Conservation (phyloP, 2,329 filamentous ascomycete genomes). For the Colletotrichum graminicola region DNA sequence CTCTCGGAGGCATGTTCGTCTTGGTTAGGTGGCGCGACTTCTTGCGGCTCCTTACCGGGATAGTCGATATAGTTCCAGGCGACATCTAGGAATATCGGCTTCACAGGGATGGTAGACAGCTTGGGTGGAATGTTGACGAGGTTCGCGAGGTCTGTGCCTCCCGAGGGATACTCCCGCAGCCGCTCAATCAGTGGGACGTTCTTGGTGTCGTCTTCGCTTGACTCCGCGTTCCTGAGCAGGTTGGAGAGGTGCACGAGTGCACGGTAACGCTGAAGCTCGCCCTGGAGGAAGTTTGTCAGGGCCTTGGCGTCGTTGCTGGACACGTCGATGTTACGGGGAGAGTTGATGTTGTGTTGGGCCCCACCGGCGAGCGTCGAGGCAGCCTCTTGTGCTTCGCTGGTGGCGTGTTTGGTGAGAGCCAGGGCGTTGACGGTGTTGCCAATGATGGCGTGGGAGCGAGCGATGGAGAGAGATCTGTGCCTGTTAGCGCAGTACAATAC, state of each 20-base stretch:
- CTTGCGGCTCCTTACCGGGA: conserved; percentile 68
- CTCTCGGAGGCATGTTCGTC: conserved; percentile 42
- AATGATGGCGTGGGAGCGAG: conserved; percentile 83
- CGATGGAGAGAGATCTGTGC: conserved; percentile 82
- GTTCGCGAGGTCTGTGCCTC: conserved; percentile 79
- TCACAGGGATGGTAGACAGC: conserved; percentile 86
- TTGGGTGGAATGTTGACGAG: conserved; percentile 90
- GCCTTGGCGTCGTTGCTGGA: conserved; percentile 67
- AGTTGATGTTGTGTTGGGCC: conserved; percentile 46
- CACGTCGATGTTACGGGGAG: conserved; percentile 77
- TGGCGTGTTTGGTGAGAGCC: conserved; percentile 83
- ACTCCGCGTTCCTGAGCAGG: conserved; percentile 62
- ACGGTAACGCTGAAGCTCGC: conserved; percentile 83
- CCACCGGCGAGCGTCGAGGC: conserved; percentile 56
- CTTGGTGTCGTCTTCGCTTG: conserved; percentile 59
- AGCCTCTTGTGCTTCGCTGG: conserved; percentile 69
- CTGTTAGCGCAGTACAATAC: conserved; percentile 39
- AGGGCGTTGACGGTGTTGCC: conserved; percentile 82
- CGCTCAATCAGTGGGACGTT: conserved; percentile 76
- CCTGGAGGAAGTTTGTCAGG: conserved; percentile 73
- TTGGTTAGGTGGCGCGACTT: conserved; percentile 43
- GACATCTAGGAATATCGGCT: conserved; percentile 95
- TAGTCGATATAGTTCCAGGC: conserved; percentile 99
- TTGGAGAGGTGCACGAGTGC: conserved; percentile 87
- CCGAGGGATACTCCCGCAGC: conserved; percentile 79